Evolutionary conservation across 306 rosid species (phyloP).

Genomic region (Acacia confusa): DNA sequence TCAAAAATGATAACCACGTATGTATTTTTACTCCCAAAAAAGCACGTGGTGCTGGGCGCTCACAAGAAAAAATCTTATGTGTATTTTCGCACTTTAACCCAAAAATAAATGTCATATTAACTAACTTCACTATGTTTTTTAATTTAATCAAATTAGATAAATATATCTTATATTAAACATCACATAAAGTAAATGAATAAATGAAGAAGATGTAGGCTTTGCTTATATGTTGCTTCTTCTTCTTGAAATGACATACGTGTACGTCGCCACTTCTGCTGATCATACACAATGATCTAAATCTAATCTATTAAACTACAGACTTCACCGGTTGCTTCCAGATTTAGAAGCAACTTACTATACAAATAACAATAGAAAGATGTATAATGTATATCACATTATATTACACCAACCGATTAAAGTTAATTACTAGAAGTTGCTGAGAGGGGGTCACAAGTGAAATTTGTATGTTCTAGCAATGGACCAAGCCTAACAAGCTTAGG

Average conservation of each 20-base stretch:
- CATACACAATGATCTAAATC: not conserved
- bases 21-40: too few species aligned
- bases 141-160: too few species aligned
- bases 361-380: not conserved
- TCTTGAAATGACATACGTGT: not conserved
- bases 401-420: not conserved
- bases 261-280: not conserved
- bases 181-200: not conserved
- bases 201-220: not conserved
- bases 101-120: too few species aligned
- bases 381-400: not conserved
- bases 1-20: too few species aligned
- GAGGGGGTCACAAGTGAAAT: constrained; percentile 56
- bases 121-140: fast-evolving
- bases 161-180: too few species aligned
- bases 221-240: not conserved
- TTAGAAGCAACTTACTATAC: not conserved
- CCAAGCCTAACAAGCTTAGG: constrained; percentile 77
- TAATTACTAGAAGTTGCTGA: not conserved
- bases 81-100: too few species aligned
- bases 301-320: not conserved
- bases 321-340: not conserved
- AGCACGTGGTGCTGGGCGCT: too few species aligned
- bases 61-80: too few species aligned
- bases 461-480: constrained; percentile 64